Base-by-base conservation (phyloP, 2,329 filamentous ascomycete genomes). In the Botryotinia globosa region DNA sequence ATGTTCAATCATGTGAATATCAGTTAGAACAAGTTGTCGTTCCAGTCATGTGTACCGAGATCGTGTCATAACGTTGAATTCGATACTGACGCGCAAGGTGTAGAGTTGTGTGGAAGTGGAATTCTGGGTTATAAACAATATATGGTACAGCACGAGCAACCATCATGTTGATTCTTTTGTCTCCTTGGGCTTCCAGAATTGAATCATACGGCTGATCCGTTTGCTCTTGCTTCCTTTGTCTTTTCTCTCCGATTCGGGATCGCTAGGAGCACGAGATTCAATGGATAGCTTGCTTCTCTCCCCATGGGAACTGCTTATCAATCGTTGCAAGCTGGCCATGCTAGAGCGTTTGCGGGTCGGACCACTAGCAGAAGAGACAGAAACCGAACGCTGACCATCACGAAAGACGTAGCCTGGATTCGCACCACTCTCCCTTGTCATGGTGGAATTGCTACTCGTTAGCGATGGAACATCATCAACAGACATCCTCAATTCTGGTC, bases 391-490 rank as follows among this genome's bases (percentile, higher is more conserved):
- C 75, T 90, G 87, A 32, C 88, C 86, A 64, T 85, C 85, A 12
- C 85, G 84, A 74, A 87, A 84, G 48, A 86, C 84, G 75, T 84
- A 84, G 77, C 81, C 81, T 73, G 82, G 81, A 73, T 81, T 79
- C 62, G 86, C 85, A 51, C 84, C 84, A 77, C 91, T 92, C 76
- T 92, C 90, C 63, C 89, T 87, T 10, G 90, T 87, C 88, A 91
- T 93, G 16, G 91, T 93, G 16, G 92, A 94, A 76, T 91, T 90
- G 79, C 91, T 93, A 79, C 91, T 94, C 1, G 91, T 92, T 75
- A 90, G 82, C 2, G 92, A 94, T 4, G 92, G 91, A 22, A 93
- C 89, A 76, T 93, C 92, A 75, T 92, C 90, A 45, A 90, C 85
- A 0, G 92, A 94, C 51, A 91, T 87, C 64, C 92, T 89, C 18